Evolutionary conservation across 768 basidiomycete species (phyloP).

Genomic region (Lenzites betulinus): DNA sequence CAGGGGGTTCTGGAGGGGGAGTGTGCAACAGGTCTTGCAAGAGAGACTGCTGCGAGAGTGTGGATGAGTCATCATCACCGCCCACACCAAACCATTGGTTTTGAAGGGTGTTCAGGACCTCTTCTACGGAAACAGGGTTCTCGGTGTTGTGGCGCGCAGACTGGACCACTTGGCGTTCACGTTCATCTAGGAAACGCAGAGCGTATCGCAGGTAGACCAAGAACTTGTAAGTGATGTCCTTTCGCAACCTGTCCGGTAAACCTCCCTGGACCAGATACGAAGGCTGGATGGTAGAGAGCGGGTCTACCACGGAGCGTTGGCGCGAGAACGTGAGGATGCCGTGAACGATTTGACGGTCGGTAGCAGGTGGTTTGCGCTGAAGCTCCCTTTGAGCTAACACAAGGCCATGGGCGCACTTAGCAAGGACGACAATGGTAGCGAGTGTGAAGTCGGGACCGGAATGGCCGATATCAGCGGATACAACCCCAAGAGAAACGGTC

Average conservation of each 20-base stretch:
- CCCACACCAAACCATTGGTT: conserved; percentile 18
- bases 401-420: background rate
- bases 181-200: conserved; percentile 45
- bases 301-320: conserved; percentile 59
- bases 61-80: conserved; percentile 19
- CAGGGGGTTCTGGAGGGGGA: background rate
- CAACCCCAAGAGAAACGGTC: conserved; percentile 26
- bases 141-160: conserved; percentile 1
- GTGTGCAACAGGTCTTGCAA: conserved; percentile 17
- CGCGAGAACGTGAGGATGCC: conserved; percentile 54
- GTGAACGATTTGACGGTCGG: conserved; percentile 42
- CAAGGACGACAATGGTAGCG: conserved; percentile 9
- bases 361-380: conserved; percentile 34
- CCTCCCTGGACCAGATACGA: conserved; percentile 83
- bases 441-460: conserved; percentile 33
- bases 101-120: conserved; percentile 20
- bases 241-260: conserved; percentile 63
- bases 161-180: conserved; percentile 31
- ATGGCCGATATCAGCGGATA: conserved; percentile 32
- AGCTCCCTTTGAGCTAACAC: background rate
- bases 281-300: conserved; percentile 80
- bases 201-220: conserved; percentile 77
- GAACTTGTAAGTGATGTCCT: conserved; percentile 71
- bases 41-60: conserved; percentile 14
- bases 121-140: conserved; percentile 14